Conservation (phyloP, 768 basidiomycete species). For the Ephemerocybe angulata region DNA sequence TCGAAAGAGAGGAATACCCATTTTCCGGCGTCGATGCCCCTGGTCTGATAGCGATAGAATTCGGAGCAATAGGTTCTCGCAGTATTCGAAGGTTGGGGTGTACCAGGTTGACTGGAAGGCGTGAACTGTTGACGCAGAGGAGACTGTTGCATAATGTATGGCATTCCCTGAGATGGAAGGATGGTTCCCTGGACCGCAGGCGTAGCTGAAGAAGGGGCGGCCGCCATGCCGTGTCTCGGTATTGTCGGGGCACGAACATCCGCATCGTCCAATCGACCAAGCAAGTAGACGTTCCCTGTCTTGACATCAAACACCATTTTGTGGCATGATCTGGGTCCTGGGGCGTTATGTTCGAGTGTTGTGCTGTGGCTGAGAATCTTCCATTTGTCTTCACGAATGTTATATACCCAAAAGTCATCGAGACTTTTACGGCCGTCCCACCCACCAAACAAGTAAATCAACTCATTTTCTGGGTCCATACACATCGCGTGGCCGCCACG, state of each 20-base stretch:
- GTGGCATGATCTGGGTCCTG: constrained; percentile 70
- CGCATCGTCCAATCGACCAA: constrained; percentile 64
- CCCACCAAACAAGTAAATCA: constrained; percentile 76
- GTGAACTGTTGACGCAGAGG: constrained; percentile 11
- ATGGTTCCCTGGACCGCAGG: not conserved
- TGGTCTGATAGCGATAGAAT: constrained; percentile 73
- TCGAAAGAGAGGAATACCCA: constrained; percentile 73
- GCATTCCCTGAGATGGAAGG: not conserved
- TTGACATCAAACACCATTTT: constrained; percentile 78
- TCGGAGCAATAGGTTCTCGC: constrained; percentile 51
- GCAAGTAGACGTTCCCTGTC: constrained; percentile 65
- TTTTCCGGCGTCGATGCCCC: constrained; percentile 56
- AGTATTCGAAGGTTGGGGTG: constrained; percentile 6
- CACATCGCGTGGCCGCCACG: constrained; percentile 84
- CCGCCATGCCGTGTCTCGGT: not conserved
- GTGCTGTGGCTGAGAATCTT: constrained; percentile 53
- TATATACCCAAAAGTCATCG: constrained; percentile 79
- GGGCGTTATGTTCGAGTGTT: constrained; percentile 56
- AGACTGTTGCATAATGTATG: constrained; percentile 17
- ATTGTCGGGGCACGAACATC: constrained; percentile 33
- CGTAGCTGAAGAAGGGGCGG: constrained; percentile 6
- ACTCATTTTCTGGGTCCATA: constrained; percentile 57
- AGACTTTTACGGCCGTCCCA: constrained; percentile 72
- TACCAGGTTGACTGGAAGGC: constrained; percentile 1
- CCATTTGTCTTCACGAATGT: constrained; percentile 60